phyloP scores from a whole-genome alignment of 192 early-diverging fungal species.

The Backusella westeae region DNA sequence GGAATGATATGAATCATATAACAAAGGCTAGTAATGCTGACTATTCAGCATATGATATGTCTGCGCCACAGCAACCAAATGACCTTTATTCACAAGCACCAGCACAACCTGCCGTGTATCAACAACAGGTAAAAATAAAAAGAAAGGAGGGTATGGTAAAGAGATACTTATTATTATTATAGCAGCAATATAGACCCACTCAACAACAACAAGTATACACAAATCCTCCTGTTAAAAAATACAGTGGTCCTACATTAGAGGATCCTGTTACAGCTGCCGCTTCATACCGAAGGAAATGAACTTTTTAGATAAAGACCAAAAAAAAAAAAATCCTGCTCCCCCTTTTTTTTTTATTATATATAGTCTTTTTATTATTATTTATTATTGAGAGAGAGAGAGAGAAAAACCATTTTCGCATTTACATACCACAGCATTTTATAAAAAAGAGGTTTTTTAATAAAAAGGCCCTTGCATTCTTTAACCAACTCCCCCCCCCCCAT shows the following conservation, averaged over 20 bases:
- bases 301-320: background rate
- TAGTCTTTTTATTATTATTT: background rate
- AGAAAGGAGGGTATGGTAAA: background rate
- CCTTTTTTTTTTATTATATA: background rate
- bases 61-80: background rate
- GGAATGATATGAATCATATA: background rate
- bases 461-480: background rate
- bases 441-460: background rate
- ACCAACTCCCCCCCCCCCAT: background rate
- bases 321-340: background rate
- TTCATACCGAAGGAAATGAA: constrained; percentile 7
- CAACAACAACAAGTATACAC: background rate
- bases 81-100: background rate
- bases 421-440: background rate
- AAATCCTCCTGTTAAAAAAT: background rate
- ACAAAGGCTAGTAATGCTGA: background rate
- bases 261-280: constrained; percentile 3
- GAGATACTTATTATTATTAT: background rate
- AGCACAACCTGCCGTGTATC: background rate
- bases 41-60: constrained; percentile 1
- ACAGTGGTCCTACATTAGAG: constrained; percentile 7
- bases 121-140: background rate
- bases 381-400: no score
- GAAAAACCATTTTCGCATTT: background rate
- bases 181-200: background rate